These are phyloP conservation scores for Chlamydomonas applanata DNA, from an alignment of 139 green algal genomes.

Conservation along the genomic window DNA sequence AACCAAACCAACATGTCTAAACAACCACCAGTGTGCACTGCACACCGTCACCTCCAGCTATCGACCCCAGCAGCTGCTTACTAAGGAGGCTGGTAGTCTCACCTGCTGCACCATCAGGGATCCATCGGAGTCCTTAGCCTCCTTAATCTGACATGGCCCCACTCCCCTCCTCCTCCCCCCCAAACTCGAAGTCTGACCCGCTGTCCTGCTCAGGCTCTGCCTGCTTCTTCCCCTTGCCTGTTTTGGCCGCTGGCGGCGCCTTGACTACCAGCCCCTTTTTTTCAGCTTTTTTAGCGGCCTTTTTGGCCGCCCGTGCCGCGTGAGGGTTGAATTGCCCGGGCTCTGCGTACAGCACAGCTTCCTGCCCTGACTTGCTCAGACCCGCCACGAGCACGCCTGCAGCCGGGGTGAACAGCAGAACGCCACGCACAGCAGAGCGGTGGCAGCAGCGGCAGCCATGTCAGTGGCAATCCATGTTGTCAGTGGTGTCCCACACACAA, in stretches of 20 bases:
- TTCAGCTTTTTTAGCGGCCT: conserved; percentile 51
- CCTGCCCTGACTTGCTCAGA: conserved; percentile 28
- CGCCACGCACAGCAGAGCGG: conserved; percentile 17
- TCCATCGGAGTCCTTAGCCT: too few relatives aligned
- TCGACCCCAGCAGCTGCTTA: too few relatives aligned
- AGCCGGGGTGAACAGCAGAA: too few relatives aligned
- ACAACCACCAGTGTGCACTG: too few relatives aligned
- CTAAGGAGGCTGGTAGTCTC: too few relatives aligned
- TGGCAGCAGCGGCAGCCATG: conserved; percentile 16
- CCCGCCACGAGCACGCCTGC: conserved; percentile 9
- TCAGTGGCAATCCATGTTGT: conserved; percentile 9
- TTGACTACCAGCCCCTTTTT: conserved; percentile 28
- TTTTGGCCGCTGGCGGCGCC: background rate
- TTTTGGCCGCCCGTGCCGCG: conserved; percentile 43
- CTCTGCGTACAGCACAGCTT: conserved; percentile 68
- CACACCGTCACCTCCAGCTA: too few relatives aligned
- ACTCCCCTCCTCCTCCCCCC: conserved; percentile 32
- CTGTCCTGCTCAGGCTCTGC: conserved; percentile 26
- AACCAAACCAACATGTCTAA: too few relatives aligned
- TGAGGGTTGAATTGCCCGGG: conserved; percentile 84
- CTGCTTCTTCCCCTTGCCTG: conserved; percentile 15
- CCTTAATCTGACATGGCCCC: too few relatives aligned
- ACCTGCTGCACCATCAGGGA: too few relatives aligned
- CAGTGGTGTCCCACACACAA: too few relatives aligned
- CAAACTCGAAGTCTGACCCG: conserved; percentile 48